A percentile compares a stretch with the other conserved stretches of the same genome.
Conservation (phyloP, 2,329 filamentous ascomycete species). For the Diplodia seriata region DNA sequence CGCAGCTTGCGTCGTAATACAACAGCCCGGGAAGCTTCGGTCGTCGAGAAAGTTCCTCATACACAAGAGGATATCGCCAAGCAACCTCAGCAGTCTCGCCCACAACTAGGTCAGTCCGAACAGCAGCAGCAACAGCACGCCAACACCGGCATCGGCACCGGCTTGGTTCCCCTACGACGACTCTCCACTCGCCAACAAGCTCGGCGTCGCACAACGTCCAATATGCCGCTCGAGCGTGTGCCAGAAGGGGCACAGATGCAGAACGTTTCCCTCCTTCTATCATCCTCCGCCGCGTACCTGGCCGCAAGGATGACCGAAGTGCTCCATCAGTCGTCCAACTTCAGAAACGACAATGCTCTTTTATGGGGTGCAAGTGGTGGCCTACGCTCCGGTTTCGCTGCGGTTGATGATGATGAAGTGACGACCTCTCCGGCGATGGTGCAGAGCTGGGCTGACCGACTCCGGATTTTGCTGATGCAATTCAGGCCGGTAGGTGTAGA, state of each 20-base stretch:
- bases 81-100: neutral
- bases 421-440: neutral
- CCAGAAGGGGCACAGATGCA: conserved; percentile 43
- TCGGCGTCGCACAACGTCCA: conserved; percentile 42
- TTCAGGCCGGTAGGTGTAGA: neutral
- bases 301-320: neutral
- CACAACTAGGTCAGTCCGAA: neutral
- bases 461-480: neutral
- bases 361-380: neutral
- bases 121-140: neutral
- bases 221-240: conserved; percentile 49
- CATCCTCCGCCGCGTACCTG: neutral
- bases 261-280: conserved; percentile 31
- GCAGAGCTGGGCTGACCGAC: conserved; percentile 11
- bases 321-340: neutral
- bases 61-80: neutral
- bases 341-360: neutral
- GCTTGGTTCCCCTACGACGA: neutral
- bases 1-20: neutral
- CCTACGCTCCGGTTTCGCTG: neutral
- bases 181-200: conserved; percentile 36
- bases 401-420: neutral
- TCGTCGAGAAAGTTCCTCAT: neutral
- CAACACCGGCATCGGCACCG: neutral
- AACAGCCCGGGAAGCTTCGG: neutral